phyloP scores from a whole-genome alignment of 306 rosid species.

The Echinosophora koreensis region DNA sequence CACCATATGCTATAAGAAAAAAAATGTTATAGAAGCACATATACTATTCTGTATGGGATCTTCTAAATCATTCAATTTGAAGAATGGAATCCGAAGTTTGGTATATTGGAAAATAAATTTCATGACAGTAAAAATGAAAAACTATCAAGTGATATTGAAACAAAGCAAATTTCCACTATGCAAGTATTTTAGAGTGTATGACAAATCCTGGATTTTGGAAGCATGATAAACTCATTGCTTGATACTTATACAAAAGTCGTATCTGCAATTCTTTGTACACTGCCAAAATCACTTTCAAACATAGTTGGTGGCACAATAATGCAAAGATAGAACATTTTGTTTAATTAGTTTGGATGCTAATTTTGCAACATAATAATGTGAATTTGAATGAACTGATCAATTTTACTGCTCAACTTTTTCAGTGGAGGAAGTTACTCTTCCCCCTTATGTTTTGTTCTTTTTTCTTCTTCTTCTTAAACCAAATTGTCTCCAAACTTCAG shows the following conservation, averaged over 20 bases:
- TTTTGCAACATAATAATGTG: slow-evolving; percentile 31
- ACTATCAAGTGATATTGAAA: slow-evolving; percentile 32
- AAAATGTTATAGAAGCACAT: background rate
- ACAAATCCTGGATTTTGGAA: slow-evolving; percentile 12
- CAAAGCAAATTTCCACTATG: slow-evolving; percentile 24
- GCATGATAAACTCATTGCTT: slow-evolving; percentile 41
- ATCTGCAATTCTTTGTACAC: slow-evolving; percentile 18
- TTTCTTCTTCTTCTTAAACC: background rate
- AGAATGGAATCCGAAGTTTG: slow-evolving; percentile 32
- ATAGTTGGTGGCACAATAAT: slow-evolving; percentile 40
- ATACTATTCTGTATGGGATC: background rate
- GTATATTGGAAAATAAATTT: background rate
- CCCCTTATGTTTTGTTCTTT: too few species aligned
- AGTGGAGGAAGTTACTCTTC: background rate
- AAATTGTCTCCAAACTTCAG: slow-evolving; percentile 57
- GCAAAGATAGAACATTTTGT: slow-evolving; percentile 9
- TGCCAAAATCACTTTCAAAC: slow-evolving; percentile 37
- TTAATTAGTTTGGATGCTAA: slow-evolving; percentile 5
- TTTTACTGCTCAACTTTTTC: background rate
- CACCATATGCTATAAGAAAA: slow-evolving; percentile 9
- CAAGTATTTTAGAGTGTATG: slow-evolving; percentile 13
- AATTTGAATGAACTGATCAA: slow-evolving; percentile 12
- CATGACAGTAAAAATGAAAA: background rate
- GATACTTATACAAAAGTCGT: background rate
- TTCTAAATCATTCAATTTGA: slow-evolving; percentile 20